Conservation (phyloP, 176 grass and related monocot genomes). For the Carex littledalei region DNA sequence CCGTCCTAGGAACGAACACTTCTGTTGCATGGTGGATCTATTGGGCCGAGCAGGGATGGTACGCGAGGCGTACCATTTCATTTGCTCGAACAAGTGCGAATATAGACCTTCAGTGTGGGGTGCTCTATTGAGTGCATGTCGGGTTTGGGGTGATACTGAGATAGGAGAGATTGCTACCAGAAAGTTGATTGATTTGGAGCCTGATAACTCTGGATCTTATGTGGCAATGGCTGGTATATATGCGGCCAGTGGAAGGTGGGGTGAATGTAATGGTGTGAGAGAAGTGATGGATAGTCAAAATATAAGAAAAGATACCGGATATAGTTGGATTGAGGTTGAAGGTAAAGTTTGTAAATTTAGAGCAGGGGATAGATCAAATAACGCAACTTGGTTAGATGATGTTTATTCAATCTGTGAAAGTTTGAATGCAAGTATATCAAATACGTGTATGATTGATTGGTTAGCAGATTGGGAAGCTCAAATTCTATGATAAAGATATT, state of each 20-base stretch:
- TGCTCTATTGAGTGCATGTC: constrained; percentile 38
- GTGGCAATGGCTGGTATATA: constrained; percentile 40
- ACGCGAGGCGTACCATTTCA: constrained; percentile 34
- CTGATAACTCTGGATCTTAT: constrained; percentile 34
- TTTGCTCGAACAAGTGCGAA: constrained; percentile 17
- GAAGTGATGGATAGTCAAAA: constrained; percentile 27
- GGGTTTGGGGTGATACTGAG: constrained; percentile 6
- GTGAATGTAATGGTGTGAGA: constrained; percentile 19
- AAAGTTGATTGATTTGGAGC: constrained; percentile 40
- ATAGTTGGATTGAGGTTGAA: constrained; percentile 37
- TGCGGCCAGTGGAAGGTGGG: constrained; percentile 25
- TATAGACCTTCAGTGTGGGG: constrained; percentile 32
- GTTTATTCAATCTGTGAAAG: constrained; percentile 25
- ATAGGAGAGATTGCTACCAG: constrained; percentile 39
- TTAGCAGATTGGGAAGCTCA: constrained; percentile 21
- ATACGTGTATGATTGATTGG: constrained; percentile 14
- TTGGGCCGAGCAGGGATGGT: constrained; percentile 38
- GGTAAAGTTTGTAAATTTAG: constrained; percentile 36
- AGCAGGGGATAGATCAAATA: neutral
- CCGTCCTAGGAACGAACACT: constrained; percentile 30
- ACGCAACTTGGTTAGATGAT: constrained; percentile 12
- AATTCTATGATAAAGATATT: constrained; percentile 7
- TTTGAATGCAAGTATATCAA: constrained; percentile 27
- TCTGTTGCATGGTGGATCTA: constrained; percentile 48
- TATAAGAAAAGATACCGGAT: constrained; percentile 40